Evolutionary conservation across 495 filamentous ascomycete genomes (phyloP).

Genomic region (Pyrenula aspistea): DNA sequence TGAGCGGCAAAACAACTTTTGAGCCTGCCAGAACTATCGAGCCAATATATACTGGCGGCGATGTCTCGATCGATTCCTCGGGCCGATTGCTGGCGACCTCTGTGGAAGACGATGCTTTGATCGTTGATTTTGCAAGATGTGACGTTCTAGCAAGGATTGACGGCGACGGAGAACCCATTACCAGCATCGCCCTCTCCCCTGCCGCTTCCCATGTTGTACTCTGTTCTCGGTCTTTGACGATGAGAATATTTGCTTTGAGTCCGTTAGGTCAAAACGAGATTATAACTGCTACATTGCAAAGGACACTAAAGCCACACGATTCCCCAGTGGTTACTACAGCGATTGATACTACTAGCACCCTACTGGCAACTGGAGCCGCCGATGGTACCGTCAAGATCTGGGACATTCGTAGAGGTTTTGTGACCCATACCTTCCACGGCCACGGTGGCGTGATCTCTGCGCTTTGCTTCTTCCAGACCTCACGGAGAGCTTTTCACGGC

Average conservation of each 20-base stretch:
- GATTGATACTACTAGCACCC: constrained; percentile 73
- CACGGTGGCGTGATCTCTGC: constrained; percentile 85
- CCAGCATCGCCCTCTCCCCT: constrained; percentile 77
- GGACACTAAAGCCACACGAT: constrained; percentile 80
- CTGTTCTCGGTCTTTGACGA: constrained; percentile 86
- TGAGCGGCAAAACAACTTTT: constrained; percentile 68
- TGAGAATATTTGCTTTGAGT: constrained; percentile 76
- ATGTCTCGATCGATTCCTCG: constrained; percentile 67
- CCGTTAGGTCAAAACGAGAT: constrained; percentile 34
- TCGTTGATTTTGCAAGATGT: constrained; percentile 78
- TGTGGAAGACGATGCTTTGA: constrained; percentile 74
- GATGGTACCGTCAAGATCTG: constrained; percentile 92
- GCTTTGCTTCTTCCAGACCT: constrained; percentile 72
- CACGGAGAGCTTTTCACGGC: constrained; percentile 20
- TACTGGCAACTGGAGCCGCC: constrained; percentile 82
- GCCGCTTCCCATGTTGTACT: constrained; percentile 75
- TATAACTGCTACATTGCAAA: constrained; percentile 54
- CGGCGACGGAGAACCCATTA: constrained; percentile 89
- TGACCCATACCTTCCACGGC: constrained; percentile 90
- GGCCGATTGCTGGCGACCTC: constrained; percentile 78
- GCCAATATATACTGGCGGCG: constrained; percentile 88
- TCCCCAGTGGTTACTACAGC: constrained; percentile 77
- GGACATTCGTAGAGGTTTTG: constrained; percentile 84
- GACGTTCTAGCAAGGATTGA: constrained; percentile 75
- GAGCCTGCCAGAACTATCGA: constrained; percentile 68